These are phyloP conservation scores for Russula earlei DNA, from an alignment of 768 basidiomycete genomes.

Conservation along the genomic window DNA sequence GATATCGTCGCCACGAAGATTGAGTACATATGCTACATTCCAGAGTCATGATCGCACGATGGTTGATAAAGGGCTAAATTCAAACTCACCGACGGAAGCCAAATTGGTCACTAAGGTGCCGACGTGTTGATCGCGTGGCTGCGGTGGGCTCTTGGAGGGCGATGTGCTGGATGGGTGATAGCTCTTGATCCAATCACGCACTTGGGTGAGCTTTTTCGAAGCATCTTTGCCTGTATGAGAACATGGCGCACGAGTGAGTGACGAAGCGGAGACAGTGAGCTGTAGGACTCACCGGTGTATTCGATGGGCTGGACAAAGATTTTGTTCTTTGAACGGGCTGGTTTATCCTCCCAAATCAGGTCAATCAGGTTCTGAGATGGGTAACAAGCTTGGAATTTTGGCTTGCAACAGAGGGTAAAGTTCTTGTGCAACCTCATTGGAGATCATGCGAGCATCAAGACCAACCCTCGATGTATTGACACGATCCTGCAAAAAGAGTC, in stretches of 20 bases:
- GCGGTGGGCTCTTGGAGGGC: conserved; percentile 54
- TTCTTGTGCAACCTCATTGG: conserved; percentile 56
- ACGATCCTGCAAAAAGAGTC: conserved; percentile 29
- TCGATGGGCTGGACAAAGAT: conserved; percentile 62
- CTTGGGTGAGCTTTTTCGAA: conserved; percentile 52
- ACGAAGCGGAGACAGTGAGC: neutral
- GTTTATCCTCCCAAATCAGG: conserved; percentile 71
- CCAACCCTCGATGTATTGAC: conserved; percentile 49
- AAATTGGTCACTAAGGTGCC: conserved; percentile 63
- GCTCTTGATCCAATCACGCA: conserved; percentile 60
- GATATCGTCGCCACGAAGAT: conserved; percentile 83
- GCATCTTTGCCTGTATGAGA: conserved; percentile 44
- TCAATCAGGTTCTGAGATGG: conserved; percentile 82
- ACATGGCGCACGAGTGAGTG: neutral
- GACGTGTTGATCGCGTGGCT: conserved; percentile 51
- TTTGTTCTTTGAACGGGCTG: conserved; percentile 51
- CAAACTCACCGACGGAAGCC: conserved; percentile 53
- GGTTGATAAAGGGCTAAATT: neutral
- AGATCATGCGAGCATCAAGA: conserved; percentile 77
- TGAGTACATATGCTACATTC: conserved; percentile 67
- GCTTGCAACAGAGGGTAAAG: conserved; percentile 47
- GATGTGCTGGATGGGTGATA: conserved; percentile 52
- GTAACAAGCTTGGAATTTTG: conserved; percentile 55
- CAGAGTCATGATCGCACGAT: conserved; percentile 2
- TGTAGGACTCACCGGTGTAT: conserved; percentile 43